Conservation (phyloP, 805 yeast genomes). For the Debaryomyces tyrocola region DNA sequence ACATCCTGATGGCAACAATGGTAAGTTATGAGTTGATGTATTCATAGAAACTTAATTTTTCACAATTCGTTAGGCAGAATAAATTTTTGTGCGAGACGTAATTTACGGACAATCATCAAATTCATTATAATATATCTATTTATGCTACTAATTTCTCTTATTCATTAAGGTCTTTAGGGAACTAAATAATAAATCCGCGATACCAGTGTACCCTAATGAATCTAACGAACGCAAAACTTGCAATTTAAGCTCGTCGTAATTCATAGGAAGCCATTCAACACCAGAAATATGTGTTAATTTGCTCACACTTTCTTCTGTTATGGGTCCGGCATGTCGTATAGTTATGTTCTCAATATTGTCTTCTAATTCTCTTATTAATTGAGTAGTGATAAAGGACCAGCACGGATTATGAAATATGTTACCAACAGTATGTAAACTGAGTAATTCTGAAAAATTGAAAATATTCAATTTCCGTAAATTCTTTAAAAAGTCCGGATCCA, state of each 20-base stretch:
- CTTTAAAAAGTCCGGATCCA: slow-evolving; percentile 31
- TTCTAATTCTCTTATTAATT: slow-evolving; percentile 47
- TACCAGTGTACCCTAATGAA: slow-evolving; percentile 45
- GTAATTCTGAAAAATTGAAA: slow-evolving; percentile 30
- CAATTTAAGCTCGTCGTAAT: slow-evolving; percentile 47
- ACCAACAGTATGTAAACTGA: slow-evolving; percentile 30
- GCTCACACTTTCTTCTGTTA: slow-evolving; percentile 43
- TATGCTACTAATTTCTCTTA: slow-evolving; percentile 2
- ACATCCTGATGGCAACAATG: neutral
- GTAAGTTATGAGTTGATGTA: too few species aligned
- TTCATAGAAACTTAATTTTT: too few species aligned
- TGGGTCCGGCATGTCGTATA: slow-evolving; percentile 52
- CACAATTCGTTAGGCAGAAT: too few species aligned
- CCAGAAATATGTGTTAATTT: slow-evolving; percentile 25
- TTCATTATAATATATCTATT: neutral
- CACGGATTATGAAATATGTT: slow-evolving; percentile 54
- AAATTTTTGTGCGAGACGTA: too few species aligned
- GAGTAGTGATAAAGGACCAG: slow-evolving; percentile 45
- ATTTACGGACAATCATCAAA: too few species aligned
- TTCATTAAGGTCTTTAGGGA: slow-evolving; percentile 51
- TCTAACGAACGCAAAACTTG: slow-evolving; percentile 45
- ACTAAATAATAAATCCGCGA: slow-evolving; percentile 50
- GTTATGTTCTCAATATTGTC: slow-evolving; percentile 33
- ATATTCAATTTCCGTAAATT: slow-evolving; percentile 28
- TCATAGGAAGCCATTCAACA: slow-evolving; percentile 37